Evolutionary conservation across 169 alveolate species (phyloP), one percentile per base, ranked within the genome.

Genomic region (Plasmodium coatneyi): DNA sequence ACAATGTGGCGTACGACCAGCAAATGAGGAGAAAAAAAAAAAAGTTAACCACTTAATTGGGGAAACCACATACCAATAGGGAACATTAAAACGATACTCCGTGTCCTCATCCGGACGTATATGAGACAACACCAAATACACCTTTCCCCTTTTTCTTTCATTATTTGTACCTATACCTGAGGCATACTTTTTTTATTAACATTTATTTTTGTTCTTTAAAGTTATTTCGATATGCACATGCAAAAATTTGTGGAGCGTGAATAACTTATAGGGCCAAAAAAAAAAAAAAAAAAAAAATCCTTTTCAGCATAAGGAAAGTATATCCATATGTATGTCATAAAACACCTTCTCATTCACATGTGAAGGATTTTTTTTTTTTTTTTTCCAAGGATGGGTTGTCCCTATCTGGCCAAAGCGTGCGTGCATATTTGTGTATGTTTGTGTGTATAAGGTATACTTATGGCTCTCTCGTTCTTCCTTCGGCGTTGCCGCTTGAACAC

Each of bases 201-300:
- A 12, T 46, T 83, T 60, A 72, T 60, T 46, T 46, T 71, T 52
- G 39, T 49, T 60, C 82, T 54, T 54, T n/a, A 46, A 28, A 22
- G 46, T 80, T 70, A 70, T 80, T 84, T 76, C 76, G 56, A 76
- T 66, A 84, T 32, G 52, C 87, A 82, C 36, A 39, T 46, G 46
- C 78, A 82, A 12, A 82, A 70, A 82, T 54, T 56, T 54, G 70
- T 22, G 49, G 52, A 82, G 43, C 25, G 28, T 30, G 30, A 82
- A 22, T 49, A 82, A 82, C 34, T 74, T 22, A 52, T 12, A 4
- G 71, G 41, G 41, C n/a, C 19, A 71, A 71, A 32, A 71, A 49
- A 71, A 56, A 83, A 60, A 39, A 22, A 36, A 39, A 71, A 80
- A 30, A 54, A 56, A 34, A 32, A 30, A 4, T 80, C 28, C 71